These are phyloP conservation scores for Ophiocordyceps robertsii DNA, from an alignment of 2,329 filamentous ascomycete genomes.

Conservation along the genomic window DNA sequence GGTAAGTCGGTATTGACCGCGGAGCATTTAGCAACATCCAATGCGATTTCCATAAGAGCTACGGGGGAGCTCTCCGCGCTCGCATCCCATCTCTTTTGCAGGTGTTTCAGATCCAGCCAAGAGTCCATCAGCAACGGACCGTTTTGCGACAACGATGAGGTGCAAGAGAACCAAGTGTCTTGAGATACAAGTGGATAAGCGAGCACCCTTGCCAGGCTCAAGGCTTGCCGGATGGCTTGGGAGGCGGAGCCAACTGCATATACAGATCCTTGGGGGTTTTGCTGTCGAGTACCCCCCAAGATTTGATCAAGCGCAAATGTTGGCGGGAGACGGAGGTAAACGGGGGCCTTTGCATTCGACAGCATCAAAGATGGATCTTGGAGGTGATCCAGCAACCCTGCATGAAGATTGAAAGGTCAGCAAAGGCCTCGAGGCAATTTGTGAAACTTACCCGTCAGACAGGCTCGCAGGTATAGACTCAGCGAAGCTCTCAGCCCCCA, in stretches of 20 bases:
- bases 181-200: slow-evolving; percentile 23
- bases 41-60: slow-evolving; percentile 20
- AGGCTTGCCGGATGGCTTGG: slow-evolving; percentile 33
- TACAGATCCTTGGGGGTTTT: slow-evolving; percentile 15
- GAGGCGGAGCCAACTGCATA: slow-evolving; percentile 26
- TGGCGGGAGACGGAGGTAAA: slow-evolving; percentile 24
- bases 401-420: slow-evolving; percentile 7
- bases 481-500: slow-evolving; percentile 35
- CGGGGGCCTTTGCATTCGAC: slow-evolving; percentile 13
- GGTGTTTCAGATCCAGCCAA: slow-evolving; percentile 26
- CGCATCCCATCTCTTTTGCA: slow-evolving; percentile 23
- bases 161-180: slow-evolving; percentile 16
- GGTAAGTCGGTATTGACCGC: slow-evolving; percentile 5
- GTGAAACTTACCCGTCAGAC: slow-evolving; percentile 27
- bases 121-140: slow-evolving; percentile 37
- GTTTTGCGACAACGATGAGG: slow-evolving; percentile 23
- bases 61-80: slow-evolving; percentile 16
- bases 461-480: slow-evolving; percentile 33
- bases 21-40: slow-evolving; percentile 18
- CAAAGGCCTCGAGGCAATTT: background rate
- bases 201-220: slow-evolving; percentile 29
- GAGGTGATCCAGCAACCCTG: slow-evolving; percentile 20
- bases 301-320: slow-evolving; percentile 21
- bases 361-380: slow-evolving; percentile 16
- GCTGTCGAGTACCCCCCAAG: slow-evolving; percentile 12